Evolutionary conservation across 805 yeast species (phyloP), one percentile per base, ranked within the genome.

Genomic region (Lipomyces spencermartinsiae): DNA sequence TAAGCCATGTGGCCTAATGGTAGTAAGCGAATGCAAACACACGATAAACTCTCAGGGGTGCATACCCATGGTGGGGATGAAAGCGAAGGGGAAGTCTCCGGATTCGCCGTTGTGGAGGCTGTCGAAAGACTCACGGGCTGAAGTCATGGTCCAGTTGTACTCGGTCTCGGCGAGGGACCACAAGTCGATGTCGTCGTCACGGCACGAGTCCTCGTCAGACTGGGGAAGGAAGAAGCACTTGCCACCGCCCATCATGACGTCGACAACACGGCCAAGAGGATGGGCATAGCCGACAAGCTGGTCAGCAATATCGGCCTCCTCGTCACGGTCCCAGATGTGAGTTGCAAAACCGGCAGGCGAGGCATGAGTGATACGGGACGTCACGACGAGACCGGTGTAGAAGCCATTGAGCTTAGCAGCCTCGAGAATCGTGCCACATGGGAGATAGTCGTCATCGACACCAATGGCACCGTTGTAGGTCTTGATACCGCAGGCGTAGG

Each of bases 321-420:
- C 91, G 73, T 80, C 83, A 76, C 98, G 84, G 76, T 81, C 84
- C 71, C 88, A 88, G 14, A 84, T 95, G 77, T 93, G 98, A 1
- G 97, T 74, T 54, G 92, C 87, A 77, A 92, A 93, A 0, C 93
- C 87, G 12, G 97, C 97, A 0, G 98, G 98, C 0, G 98, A 93
- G 16, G 98, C 98, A 77, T 93, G 98, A 8, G 97, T 92, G 72
- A 93, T 86, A 71, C 96, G 85, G 0, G 98, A 93, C 34, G 97
- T 93, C 35, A 93, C 97, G 33, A 93, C 98, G 61, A 93, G 81
- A 0, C 98, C 98, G 0, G 98, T 93, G 73, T 82, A 78, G 78
- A 88, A 92, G 0, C 97, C 97, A 67, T 85, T 82, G 65, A 89
- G 80, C 72, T 93, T 93, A 74, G 94, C 88, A 0, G 96, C 97